Percentiles rank a stretch among this genome's conserved stretches.
phyloP scores from a whole-genome alignment of 257 asterid genomes.

The Solanum okadae region DNA sequence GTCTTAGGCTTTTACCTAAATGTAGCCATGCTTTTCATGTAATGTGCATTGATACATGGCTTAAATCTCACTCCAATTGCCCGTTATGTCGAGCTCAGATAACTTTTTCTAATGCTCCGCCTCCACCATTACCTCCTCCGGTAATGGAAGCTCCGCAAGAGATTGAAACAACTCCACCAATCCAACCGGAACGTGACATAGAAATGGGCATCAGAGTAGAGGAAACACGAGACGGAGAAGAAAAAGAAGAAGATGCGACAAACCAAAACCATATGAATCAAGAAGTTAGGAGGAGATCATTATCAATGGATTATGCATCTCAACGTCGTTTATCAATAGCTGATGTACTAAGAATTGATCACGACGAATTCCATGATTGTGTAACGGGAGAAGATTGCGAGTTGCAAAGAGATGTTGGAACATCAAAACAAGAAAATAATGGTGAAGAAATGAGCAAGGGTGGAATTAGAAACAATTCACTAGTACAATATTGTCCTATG shows the following conservation, averaged over 20 bases:
- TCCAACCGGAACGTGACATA: neutral
- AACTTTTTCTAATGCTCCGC: neutral
- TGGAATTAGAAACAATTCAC: neutral
- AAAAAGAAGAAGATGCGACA: neutral
- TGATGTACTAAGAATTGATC: neutral
- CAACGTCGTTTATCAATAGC: neutral
- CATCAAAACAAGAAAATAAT: neutral
- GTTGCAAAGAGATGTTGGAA: neutral
- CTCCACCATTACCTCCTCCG: neutral
- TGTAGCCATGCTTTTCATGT: constrained; percentile 12
- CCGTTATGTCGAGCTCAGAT: constrained; percentile 1
- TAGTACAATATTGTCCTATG: neutral
- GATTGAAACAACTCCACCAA: neutral
- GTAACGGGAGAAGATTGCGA: neutral
- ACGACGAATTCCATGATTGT: neutral
- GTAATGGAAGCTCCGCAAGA: neutral
- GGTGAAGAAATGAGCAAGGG: constrained; percentile 1
- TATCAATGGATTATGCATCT: neutral
- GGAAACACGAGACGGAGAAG: neutral
- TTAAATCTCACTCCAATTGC: constrained; percentile 6
- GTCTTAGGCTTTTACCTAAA: constrained; percentile 4
- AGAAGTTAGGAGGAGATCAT: neutral
- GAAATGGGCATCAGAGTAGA: neutral
- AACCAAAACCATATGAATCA: neutral
- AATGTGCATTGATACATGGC: constrained; percentile 12